phyloP scores from a whole-genome alignment of 129 eudicot genomes.

The Centrapalus pauciflorus region DNA sequence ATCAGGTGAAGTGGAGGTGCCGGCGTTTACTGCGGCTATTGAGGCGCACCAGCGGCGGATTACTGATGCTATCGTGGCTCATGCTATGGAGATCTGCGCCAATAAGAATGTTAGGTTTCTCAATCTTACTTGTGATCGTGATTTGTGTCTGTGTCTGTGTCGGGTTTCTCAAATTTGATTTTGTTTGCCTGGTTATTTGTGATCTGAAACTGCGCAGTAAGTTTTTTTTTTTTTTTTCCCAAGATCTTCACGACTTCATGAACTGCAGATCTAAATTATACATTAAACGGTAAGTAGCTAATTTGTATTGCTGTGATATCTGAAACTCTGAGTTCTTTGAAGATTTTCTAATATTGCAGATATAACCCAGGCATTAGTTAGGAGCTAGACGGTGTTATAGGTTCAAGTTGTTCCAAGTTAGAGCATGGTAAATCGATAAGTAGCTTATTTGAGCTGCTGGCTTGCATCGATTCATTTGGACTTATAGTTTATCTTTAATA shows the following conservation, averaged over 20 bases:
- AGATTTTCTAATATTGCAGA: no score
- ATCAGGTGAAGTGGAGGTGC: constrained; percentile 69
- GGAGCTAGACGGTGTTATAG: neutral
- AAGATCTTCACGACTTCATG: neutral
- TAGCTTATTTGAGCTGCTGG: neutral
- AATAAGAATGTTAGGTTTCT: constrained; percentile 49
- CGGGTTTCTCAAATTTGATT: neutral
- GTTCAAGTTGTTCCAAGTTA: neutral
- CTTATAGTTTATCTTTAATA: no score
- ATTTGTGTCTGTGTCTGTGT: neutral
- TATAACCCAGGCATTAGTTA: no score
- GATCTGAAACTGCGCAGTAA: neutral
- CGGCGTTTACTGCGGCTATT: constrained; percentile 78
- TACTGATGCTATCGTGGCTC: constrained; percentile 54
- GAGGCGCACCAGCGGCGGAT: constrained; percentile 70
- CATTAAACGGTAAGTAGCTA: no score
- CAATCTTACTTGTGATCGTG: neutral
- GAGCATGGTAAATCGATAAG: neutral
- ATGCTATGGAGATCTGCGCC: constrained; percentile 55
- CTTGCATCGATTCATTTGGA: neutral
- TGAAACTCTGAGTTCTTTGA: no score
- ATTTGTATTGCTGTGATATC: no score
- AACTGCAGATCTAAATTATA: neutral
- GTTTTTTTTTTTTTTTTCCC: neutral
- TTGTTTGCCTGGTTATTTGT: neutral